Conservation (phyloP, 1,284 basidiomycete genomes). For the Marasmius sp. region DNA sequence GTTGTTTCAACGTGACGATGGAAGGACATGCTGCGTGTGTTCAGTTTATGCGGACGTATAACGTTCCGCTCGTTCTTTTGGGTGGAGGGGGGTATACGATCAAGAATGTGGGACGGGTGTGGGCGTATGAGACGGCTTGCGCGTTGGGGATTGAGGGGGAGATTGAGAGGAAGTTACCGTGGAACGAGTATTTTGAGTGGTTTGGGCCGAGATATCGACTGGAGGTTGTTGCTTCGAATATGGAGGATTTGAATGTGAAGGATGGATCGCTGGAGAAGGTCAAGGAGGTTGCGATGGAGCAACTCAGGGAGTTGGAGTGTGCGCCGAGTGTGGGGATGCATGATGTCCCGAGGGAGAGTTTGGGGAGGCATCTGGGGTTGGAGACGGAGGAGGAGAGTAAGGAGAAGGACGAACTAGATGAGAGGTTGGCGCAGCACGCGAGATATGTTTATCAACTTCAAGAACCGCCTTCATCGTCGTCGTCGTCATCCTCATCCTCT, state of each 20-base stretch:
- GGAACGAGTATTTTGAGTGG: slow-evolving; percentile 97
- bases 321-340: slow-evolving; percentile 91
- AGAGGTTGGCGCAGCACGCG: slow-evolving; percentile 52
- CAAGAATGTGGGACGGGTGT: slow-evolving; percentile 92
- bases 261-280: slow-evolving; percentile 83
- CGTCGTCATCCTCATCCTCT: not conserved
- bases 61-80: slow-evolving; percentile 87
- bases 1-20: slow-evolving; percentile 96
- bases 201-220: slow-evolving; percentile 95
- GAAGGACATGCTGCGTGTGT: slow-evolving; percentile 93
- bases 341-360: slow-evolving; percentile 70
- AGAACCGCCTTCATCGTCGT: slow-evolving; percentile 5
- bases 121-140: slow-evolving; percentile 97
- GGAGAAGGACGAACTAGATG: slow-evolving; percentile 59
- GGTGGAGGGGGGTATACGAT: slow-evolving; percentile 98
- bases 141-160: slow-evolving; percentile 81
- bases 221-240: slow-evolving; percentile 83
- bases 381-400: slow-evolving; percentile 43
- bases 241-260: slow-evolving; percentile 36
- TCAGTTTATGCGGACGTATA: slow-evolving; percentile 81
- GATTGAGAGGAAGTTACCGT: slow-evolving; percentile 85
- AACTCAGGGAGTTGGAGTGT: slow-evolving; percentile 74
- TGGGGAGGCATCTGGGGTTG: slow-evolving; percentile 65
- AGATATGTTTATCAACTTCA: slow-evolving; percentile 21
- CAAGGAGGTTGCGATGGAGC: slow-evolving; percentile 77